Base-by-base conservation (phyloP, 2,329 filamentous ascomycete species). In the Microcyclospora tardicrescens region DNA sequence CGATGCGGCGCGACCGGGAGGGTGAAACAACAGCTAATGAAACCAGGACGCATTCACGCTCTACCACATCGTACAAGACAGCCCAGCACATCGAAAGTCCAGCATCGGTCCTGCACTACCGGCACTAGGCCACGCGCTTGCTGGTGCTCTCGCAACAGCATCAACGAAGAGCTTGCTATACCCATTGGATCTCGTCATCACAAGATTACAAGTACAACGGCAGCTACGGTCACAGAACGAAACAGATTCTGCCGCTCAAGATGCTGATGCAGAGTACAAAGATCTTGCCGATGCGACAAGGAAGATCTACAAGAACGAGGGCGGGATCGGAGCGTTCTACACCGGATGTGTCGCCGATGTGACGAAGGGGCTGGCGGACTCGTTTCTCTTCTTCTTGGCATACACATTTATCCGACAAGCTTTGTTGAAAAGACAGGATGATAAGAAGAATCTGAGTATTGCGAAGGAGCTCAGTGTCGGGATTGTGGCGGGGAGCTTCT, bases 331-430 rank as follows among this genome's bases (percentile, higher is more conserved):
- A 37, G 82, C 79, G 1, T 78, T 93, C 47, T 94, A 69, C 46
- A 65, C 60, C 16, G 67, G 67, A 4, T 52, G 64, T 8, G 44
- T 48, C 12, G 59, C 60, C 8, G 66, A 69, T 49, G 61, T 64
- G 1, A 48, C 58, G 16, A 70, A 70, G 47, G 61, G 61, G 33
- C 58, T 70, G 10, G 59, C 75, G 24, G 84, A 91, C 63, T 83
- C 80, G 40, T 89, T 91, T 56, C 68, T 93, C 37, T 93, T 93
- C 67, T 93, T 93, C 63, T 70, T 89, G 13, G 79, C 83, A 42
- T 93, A 93, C 62, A 82, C 65, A 2, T 72, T 71, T 39, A 50
- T 77, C 14, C 61, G 72, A 32, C 63, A 73, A 41, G 57, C 54
- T 29, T 51, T 63, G 38, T 50, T 63, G 34, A 50, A 49, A 34